phyloP scores from a whole-genome alignment of 2,329 filamentous ascomycete genomes.

The Pestalotiopsis sp. region DNA sequence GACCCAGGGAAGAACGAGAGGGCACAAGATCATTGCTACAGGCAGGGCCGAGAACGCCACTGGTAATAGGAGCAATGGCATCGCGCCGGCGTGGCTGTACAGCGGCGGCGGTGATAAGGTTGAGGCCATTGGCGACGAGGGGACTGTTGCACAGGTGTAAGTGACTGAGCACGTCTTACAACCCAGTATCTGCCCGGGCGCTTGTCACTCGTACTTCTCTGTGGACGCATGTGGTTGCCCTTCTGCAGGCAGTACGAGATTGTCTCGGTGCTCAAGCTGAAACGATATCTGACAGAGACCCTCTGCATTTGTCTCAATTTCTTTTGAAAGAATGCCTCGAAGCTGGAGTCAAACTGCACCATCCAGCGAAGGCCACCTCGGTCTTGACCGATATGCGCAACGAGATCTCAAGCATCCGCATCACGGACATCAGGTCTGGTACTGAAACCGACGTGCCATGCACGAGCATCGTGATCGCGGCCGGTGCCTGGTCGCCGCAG shows the following conservation, averaged over 20 bases:
- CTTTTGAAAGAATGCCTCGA: slow-evolving; percentile 60
- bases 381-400: slow-evolving; percentile 53
- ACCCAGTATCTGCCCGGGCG: not conserved
- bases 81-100: slow-evolving; percentile 61
- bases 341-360: slow-evolving; percentile 67
- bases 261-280: not conserved
- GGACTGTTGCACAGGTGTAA: slow-evolving; percentile 67
- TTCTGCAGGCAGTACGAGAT: not conserved
- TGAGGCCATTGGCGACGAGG: slow-evolving; percentile 63
- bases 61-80: slow-evolving; percentile 34
- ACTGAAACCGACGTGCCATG: slow-evolving; percentile 60
- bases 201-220: not conserved
- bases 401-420: slow-evolving; percentile 53
- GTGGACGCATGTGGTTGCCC: not conserved
- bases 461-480: slow-evolving; percentile 66
- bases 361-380: slow-evolving; percentile 61
- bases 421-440: slow-evolving; percentile 47
- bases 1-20: slow-evolving; percentile 33
- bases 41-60: slow-evolving; percentile 61
- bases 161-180: slow-evolving; percentile 27
- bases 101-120: slow-evolving; percentile 56
- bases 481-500: slow-evolving; percentile 71
- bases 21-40: slow-evolving; percentile 56
- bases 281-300: slow-evolving; percentile 55
- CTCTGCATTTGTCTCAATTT: slow-evolving; percentile 66